Evolutionary conservation across 495 filamentous ascomycete species (phyloP).

Genomic region (Tuber brumale): DNA sequence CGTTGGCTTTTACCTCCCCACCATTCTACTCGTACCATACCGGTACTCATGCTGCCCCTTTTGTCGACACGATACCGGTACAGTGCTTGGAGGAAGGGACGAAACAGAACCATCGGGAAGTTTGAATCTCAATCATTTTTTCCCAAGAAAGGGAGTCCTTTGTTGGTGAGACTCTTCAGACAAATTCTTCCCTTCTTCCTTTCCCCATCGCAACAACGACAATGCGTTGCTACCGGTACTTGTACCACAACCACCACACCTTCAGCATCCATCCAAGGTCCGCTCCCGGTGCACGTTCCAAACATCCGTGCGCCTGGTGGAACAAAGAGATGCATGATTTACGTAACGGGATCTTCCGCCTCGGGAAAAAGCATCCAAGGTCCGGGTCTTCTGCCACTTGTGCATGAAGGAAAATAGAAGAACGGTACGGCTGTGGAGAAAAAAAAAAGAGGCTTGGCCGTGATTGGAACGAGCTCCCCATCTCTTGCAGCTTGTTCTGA

Average conservation of each 20-base stretch:
- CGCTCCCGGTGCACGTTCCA: neutral
- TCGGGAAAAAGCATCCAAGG: slow-evolving; percentile 5
- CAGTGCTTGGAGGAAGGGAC: neutral
- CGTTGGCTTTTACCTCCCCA: neutral
- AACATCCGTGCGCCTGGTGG: slow-evolving; percentile 3
- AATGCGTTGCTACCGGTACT: neutral
- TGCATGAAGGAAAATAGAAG: neutral
- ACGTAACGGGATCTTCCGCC: slow-evolving; percentile 4
- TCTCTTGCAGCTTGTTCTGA: neutral
- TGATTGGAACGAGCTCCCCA: neutral
- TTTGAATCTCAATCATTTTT: neutral
- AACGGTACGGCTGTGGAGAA: neutral
- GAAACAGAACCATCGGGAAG: neutral
- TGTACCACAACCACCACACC: neutral
- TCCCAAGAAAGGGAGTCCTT: neutral
- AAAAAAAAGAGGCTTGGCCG: neutral
- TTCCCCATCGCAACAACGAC: neutral
- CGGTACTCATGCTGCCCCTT: neutral
- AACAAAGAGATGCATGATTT: slow-evolving; percentile 1
- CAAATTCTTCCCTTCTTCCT: neutral
- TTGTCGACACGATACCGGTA: neutral
- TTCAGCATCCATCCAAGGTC: neutral
- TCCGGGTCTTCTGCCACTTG: neutral
- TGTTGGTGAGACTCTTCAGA: neutral
- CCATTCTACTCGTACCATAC: neutral